phyloP scores from a whole-genome alignment of 2,329 filamentous ascomycete species.

The Colletotrichum liriopes region DNA sequence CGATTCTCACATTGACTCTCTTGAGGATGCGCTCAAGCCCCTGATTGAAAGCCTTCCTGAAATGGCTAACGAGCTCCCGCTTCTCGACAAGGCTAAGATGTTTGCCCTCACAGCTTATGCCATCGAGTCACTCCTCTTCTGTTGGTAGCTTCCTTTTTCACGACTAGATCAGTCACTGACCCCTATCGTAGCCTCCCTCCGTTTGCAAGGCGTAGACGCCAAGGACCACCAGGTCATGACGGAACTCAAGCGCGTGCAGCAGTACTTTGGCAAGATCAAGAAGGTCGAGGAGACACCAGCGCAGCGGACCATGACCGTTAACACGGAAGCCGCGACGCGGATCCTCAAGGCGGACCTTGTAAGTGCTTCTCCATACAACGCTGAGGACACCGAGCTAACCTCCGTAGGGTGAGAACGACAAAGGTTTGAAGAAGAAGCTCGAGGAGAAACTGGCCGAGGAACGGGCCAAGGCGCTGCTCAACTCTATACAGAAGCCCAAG shows the following conservation, averaged over 20 bases:
- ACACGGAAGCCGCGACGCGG: constrained; percentile 84
- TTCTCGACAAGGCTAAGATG: constrained; percentile 96
- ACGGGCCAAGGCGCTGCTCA: constrained; percentile 67
- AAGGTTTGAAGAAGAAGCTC: constrained; percentile 66
- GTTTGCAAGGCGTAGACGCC: constrained; percentile 84
- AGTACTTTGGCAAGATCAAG: constrained; percentile 95
- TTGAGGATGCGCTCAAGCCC: constrained; percentile 83
- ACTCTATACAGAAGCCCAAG: constrained; percentile 61
- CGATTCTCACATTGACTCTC: constrained; percentile 82
- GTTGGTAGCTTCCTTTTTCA: constrained; percentile 61
- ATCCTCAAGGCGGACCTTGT: constrained; percentile 88
- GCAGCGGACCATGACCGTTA: constrained; percentile 69
- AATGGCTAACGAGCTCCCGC: constrained; percentile 82
- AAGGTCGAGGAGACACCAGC: constrained; percentile 75
- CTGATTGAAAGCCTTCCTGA: constrained; percentile 78
- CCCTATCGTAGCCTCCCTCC: constrained; percentile 74
- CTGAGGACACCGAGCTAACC: neutral
- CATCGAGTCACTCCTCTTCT: constrained; percentile 91
- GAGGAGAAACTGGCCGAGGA: constrained; percentile 72
- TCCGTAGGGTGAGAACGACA: constrained; percentile 63
- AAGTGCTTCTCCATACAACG: constrained; percentile 48
- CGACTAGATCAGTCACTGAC: constrained; percentile 1
- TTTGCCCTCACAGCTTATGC: constrained; percentile 91
- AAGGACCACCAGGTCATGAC: constrained; percentile 87
- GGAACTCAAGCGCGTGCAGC: constrained; percentile 88